phyloP scores from a whole-genome alignment of 1,139 yeast species.

The Zygosaccharomyces sapae region DNA sequence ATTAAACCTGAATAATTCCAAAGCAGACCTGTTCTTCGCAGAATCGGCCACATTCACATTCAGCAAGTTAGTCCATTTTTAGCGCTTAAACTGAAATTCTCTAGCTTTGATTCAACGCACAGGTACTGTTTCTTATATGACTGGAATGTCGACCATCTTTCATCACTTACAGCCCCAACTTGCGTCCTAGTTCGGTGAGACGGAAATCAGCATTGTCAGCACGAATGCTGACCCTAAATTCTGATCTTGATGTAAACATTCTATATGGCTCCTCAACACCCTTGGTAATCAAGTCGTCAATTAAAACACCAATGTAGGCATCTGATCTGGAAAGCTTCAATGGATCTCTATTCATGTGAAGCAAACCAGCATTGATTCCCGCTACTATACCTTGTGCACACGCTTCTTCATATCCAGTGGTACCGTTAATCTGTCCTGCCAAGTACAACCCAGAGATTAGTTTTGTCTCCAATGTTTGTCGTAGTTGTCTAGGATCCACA shows the following conservation, averaged over 20 bases:
- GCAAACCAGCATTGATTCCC: conserved; percentile 75
- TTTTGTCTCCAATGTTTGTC: conserved; percentile 76
- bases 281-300: conserved; percentile 90
- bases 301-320: conserved; percentile 86
- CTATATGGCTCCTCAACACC: conserved; percentile 98
- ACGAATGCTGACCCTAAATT: conserved; percentile 81
- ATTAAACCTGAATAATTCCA: conserved; percentile 50
- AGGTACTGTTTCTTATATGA: conserved; percentile 48
- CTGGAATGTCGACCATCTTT: conserved; percentile 51
- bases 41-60: conserved; percentile 40
- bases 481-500: conserved; percentile 86
- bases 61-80: conserved; percentile 53
- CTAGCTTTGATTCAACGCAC: conserved; percentile 45
- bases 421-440: conserved; percentile 98
- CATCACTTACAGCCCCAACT: conserved; percentile 64
- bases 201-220: conserved; percentile 92
- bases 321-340: conserved; percentile 67
- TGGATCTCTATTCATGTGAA: conserved; percentile 41
- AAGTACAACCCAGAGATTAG: conserved; percentile 70
- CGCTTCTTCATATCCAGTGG: conserved; percentile 99
- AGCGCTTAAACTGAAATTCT: conserved; percentile 47
- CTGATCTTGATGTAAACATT: conserved; percentile 96
- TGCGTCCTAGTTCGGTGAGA: conserved; percentile 64
- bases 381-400: conserved; percentile 96
- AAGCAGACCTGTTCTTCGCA: conserved; percentile 51